These are phyloP conservation scores for Diaporthe ampelina DNA, from an alignment of 2,329 filamentous ascomycete genomes.

Conservation along the genomic window DNA sequence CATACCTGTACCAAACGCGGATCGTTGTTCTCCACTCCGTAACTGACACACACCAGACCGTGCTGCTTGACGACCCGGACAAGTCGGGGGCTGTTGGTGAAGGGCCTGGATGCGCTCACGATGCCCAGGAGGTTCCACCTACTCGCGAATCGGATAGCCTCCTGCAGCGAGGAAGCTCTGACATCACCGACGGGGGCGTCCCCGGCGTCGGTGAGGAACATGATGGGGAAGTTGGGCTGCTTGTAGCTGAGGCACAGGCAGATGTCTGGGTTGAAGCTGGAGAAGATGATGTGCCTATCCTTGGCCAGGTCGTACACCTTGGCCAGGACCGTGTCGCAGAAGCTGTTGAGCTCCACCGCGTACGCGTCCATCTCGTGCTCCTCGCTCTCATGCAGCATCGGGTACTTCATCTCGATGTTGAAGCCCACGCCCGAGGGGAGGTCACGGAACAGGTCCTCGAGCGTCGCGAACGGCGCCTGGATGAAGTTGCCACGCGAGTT, in stretches of 20 bases:
- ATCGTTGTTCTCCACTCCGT: slow-evolving; percentile 92
- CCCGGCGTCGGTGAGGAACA: slow-evolving; percentile 94
- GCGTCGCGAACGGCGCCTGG: slow-evolving; percentile 93
- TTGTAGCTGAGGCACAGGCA: slow-evolving; percentile 96
- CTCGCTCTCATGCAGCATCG: slow-evolving; percentile 95
- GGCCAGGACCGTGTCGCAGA: slow-evolving; percentile 91
- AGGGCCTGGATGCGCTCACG: slow-evolving; percentile 87
- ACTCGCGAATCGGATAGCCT: slow-evolving; percentile 93
- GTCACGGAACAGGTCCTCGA: slow-evolving; percentile 92
- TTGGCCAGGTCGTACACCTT: slow-evolving; percentile 90
- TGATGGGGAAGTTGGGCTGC: slow-evolving; percentile 94
- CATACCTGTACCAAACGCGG: slow-evolving; percentile 86
- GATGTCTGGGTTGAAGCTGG: slow-evolving; percentile 96
- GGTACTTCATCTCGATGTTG: slow-evolving; percentile 99
- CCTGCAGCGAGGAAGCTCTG: slow-evolving; percentile 90
- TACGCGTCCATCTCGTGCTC: slow-evolving; percentile 98
- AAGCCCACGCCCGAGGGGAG: slow-evolving; percentile 89
- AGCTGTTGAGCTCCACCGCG: slow-evolving; percentile 94
- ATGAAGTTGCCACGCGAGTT: slow-evolving; percentile 96
- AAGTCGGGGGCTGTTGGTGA: slow-evolving; percentile 89
- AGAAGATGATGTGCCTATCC: slow-evolving; percentile 94
- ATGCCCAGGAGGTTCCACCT: slow-evolving; percentile 96
- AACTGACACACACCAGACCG: slow-evolving; percentile 93
- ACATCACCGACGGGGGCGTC: slow-evolving; percentile 87
- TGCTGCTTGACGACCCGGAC: slow-evolving; percentile 95